Evolutionary conservation across 176 grass and related monocot species (phyloP).

Genomic region (Tillandsia fasciculata): DNA sequence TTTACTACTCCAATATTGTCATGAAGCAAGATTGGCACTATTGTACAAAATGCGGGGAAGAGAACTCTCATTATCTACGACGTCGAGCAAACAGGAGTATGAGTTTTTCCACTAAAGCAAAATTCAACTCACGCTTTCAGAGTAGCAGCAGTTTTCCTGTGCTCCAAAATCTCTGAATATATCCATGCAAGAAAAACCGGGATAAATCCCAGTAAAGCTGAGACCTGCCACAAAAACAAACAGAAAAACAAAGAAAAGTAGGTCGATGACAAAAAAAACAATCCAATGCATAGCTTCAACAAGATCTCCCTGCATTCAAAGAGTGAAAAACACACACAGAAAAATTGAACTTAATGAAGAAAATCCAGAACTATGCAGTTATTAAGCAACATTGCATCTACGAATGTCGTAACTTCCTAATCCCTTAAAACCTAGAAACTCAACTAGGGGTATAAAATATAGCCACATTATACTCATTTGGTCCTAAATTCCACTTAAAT

Average conservation of each 20-base stretch:
- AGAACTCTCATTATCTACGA: neutral
- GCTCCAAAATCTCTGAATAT: slow-evolving; percentile 57
- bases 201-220: slow-evolving; percentile 66
- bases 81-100: neutral
- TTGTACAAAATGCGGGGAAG: slow-evolving; percentile 4
- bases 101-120: slow-evolving; percentile 1
- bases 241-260: neutral
- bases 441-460: too few relatives aligned
- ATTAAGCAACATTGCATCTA: too few relatives aligned
- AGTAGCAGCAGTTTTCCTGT: slow-evolving; percentile 50
- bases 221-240: slow-evolving; percentile 36
- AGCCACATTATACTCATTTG: too few relatives aligned
- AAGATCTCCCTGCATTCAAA: neutral
- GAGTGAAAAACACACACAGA: too few relatives aligned
- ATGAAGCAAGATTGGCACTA: neutral
- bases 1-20: neutral
- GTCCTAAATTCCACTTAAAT: too few relatives aligned
- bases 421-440: too few relatives aligned
- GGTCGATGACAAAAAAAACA: neutral
- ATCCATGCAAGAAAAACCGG: slow-evolving; percentile 69
- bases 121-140: slow-evolving; percentile 61
- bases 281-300: neutral
- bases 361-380: too few relatives aligned
- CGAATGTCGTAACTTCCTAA: too few relatives aligned
- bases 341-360: too few relatives aligned